Base-by-base conservation (phyloP, 768 basidiomycete genomes). In the Amanita thiersii region DNA sequence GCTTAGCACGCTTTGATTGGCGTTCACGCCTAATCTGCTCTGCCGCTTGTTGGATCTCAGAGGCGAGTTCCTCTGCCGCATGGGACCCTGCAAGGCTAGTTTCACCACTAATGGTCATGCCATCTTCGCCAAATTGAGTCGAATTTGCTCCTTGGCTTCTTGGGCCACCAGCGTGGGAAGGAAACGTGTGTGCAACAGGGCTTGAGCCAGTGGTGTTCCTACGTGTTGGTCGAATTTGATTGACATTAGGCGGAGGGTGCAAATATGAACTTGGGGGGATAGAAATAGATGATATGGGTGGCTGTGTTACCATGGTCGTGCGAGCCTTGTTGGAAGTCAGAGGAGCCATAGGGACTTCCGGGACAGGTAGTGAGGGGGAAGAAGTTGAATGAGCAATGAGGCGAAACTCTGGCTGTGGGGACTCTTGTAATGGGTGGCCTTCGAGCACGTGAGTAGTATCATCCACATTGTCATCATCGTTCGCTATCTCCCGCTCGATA, bases 1-100 rank as follows among this genome's bases (percentile, higher is more conserved):
- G 72, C 57, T 79, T 81, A 5, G 72, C 81, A 11, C 86, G 68
- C 58, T 89, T 88, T 32, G 74, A 72, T 58, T 72, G 61, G 31
- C 91, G 68, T 61, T 94, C 88, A 36, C 81, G 62, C 38, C 92
- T 67, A 40, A 96, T 90, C 48, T 79, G 78, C 50, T 94, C 91
- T 0, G 88, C 89, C 50, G 92, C 86, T n/a, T 80, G 68, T 52
- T 91, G 75, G 32, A 96, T 96, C 53, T 91, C 88, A 21, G 75
- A 70, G 31, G 81, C 82, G 0, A 90, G 69, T 50, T 78, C 82
- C 24, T 64, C 70, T 20, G 68, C 64, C 12, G 63, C 60, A 30
- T 66, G 65, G 0, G 53, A 50, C 3, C 11, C 5, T 30, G 29
- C 29, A n/a, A n/a, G n/a, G 12, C 49, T 30, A 4, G 51, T 44